Evolutionary conservation across 2,329 filamentous ascomycete genomes (phyloP).

Genomic region (Tolypocladium amazonense): DNA sequence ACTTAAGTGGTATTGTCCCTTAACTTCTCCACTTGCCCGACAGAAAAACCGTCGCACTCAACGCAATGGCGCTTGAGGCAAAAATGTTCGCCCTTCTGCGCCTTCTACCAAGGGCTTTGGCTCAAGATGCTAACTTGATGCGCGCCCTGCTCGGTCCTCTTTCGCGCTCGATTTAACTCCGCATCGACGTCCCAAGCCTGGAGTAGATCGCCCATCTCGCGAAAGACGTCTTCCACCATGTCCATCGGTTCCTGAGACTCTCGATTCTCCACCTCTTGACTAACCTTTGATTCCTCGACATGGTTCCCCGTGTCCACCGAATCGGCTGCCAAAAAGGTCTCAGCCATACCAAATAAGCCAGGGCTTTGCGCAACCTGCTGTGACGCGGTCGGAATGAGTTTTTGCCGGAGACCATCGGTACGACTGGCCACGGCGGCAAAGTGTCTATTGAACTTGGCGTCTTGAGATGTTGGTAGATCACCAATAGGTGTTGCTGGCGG

Average conservation of each 20-base stretch:
- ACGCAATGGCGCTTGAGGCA: background rate
- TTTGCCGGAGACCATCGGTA: constrained; percentile 16
- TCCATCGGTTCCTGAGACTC: constrained; percentile 21
- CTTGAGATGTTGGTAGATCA: constrained; percentile 21
- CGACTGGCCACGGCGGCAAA: constrained; percentile 33
- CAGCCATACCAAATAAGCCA: constrained; percentile 14
- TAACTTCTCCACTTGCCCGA: background rate
- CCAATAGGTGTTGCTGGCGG: constrained; percentile 27
- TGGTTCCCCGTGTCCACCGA: background rate
- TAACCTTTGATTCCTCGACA: background rate
- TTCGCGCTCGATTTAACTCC: constrained; percentile 22
- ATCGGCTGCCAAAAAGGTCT: constrained; percentile 14
- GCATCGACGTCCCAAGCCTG: constrained; percentile 22
- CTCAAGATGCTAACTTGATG: constrained; percentile 1
- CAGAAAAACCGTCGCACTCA: too few relatives aligned
- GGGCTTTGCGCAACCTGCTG: constrained; percentile 19
- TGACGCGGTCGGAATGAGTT: constrained; percentile 30
- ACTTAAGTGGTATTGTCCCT: background rate
- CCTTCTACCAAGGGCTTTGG: constrained; percentile 16
- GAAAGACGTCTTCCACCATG: constrained; percentile 25
- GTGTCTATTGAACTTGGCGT: constrained; percentile 33
- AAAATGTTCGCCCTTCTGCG: background rate
- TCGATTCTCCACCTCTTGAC: background rate
- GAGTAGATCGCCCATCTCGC: constrained; percentile 24
- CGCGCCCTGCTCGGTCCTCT: constrained; percentile 4